These are phyloP conservation scores for Hymenoscyphus infarciens DNA, from an alignment of 2,329 filamentous ascomycete species.

Conservation along the genomic window DNA sequence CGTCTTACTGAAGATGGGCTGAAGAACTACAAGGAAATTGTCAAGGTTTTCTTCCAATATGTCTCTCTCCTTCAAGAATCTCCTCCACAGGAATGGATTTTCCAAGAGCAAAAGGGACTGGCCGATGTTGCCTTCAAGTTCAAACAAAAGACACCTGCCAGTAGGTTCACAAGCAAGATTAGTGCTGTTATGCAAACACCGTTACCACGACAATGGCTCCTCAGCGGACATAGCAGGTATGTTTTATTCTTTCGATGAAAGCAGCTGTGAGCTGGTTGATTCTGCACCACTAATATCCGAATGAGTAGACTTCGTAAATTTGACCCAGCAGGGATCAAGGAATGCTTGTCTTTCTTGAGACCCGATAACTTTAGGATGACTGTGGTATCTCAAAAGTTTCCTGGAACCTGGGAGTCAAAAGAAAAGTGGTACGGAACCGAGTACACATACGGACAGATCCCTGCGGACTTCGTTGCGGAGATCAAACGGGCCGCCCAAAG, in stretches of 20 bases:
- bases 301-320: conserved; percentile 63
- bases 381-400: conserved; percentile 77
- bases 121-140: conserved; percentile 94
- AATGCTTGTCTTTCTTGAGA: conserved; percentile 68
- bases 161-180: conserved; percentile 80
- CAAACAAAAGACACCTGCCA: conserved; percentile 86
- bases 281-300: conserved; percentile 18
- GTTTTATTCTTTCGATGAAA: conserved; percentile 10
- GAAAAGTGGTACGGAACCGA: conserved; percentile 99
- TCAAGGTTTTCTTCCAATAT: conserved; percentile 72
- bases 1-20: conserved; percentile 62
- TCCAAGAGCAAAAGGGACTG: conserved; percentile 85
- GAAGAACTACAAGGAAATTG: conserved; percentile 58
- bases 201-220: conserved; percentile 78
- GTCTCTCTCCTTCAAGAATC: conserved; percentile 78
- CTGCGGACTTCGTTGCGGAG: conserved; percentile 68
- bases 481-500: conserved; percentile 62
- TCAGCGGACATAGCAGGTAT: conserved; percentile 69
- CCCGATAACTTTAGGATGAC: conserved; percentile 88
- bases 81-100: conserved; percentile 87
- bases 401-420: conserved; percentile 79
- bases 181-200: conserved; percentile 90
- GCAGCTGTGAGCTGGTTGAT: background rate
- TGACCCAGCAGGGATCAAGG: conserved; percentile 69
- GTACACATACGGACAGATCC: conserved; percentile 78